Evolutionary conservation across 345 rosid species (phyloP).

Genomic region (Dovyalis caffra): DNA sequence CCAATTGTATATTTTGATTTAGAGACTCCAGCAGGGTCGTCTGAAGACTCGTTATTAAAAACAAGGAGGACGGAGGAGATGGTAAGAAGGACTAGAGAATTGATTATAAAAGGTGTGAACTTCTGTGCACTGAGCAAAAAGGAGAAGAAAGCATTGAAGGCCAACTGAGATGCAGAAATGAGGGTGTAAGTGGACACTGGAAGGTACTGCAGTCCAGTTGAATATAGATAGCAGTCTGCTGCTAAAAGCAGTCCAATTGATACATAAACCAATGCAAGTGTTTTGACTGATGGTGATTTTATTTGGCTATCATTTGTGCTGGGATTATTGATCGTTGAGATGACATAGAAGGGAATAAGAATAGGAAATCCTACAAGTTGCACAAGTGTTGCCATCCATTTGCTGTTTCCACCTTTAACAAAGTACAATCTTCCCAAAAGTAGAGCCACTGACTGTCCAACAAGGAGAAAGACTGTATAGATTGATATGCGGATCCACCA

Average conservation of each 20-base stretch:
- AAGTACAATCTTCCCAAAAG: conserved; percentile 22
- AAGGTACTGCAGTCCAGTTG: conserved; percentile 28
- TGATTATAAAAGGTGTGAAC: conserved; percentile 45
- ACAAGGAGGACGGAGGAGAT: conserved; percentile 40
- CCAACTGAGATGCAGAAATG: conserved; percentile 47
- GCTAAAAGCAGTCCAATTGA: conserved; percentile 30
- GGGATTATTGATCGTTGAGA: conserved; percentile 8
- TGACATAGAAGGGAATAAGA: conserved; percentile 20
- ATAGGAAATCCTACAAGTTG: conserved; percentile 38
- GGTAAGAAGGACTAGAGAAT: conserved; percentile 37
- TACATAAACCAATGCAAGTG: conserved; percentile 13
- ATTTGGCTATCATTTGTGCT: background rate
- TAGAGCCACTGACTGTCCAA: conserved; percentile 16
- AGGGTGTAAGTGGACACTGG: conserved; percentile 44
- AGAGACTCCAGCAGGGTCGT: conserved; percentile 12
- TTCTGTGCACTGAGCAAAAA: conserved; percentile 42
- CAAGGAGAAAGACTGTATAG: conserved; percentile 5
- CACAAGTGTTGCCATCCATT: conserved; percentile 36
- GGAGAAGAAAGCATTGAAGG: conserved; percentile 38
- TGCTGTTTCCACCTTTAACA: conserved; percentile 31
- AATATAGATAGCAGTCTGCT: conserved; percentile 15
- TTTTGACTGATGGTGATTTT: background rate
- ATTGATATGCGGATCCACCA: conserved; percentile 14
- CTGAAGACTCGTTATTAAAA: conserved; percentile 26
- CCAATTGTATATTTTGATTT: conserved; percentile 30